Evolutionary conservation across 1,284 basidiomycete species (phyloP), one percentile per base, ranked within the genome.

Genomic region (Crucibulum parvulum): DNA sequence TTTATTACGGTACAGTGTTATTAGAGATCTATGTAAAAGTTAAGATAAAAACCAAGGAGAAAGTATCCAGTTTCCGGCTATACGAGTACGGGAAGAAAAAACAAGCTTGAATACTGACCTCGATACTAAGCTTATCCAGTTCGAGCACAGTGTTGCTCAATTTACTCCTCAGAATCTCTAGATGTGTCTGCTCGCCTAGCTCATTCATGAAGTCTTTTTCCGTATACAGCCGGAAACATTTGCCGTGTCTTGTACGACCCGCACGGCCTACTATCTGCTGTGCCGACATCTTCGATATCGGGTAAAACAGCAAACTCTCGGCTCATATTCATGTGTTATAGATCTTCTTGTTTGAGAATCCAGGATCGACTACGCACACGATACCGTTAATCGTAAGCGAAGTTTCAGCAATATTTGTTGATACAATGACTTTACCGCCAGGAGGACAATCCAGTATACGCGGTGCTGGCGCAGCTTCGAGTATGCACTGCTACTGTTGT

Each of bases 371-470:
- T 58, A 99, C 97, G 72, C 99, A 99, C 11, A 99, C 96, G 71
- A 99, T 99, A 31, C 97, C 98, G 69, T 99, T 97, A 62, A 99
- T 99, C 1, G 97, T 99, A 39, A 99, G 80, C 9, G 95, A 98
- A 0, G 98, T 99, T 78, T 99, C 97, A 7, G 98, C 98, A 63
- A 99, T 97, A 77, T 99, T 99, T 38, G 98, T 99, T 11, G 95
- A 95, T 1, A 99, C 82, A 52, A 99, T 94, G 37, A 99, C 88
- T 77, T 99, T 99, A 63, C 97, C 88, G 0, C 96, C 95, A 0
- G 93, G 90, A 0, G 94, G 91, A 1, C 94, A 92, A 59, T 84
- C 88, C 1, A 85, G 75, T 0, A 78, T 82, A 6, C 84, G 80
- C 0, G 93, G 76, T 1, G 82, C 70, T 1, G 97, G 96, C 3